These are phyloP conservation scores for Aureobasidium sp. DNA, from an alignment of 2,329 filamentous ascomycete genomes.

Conservation along the genomic window DNA sequence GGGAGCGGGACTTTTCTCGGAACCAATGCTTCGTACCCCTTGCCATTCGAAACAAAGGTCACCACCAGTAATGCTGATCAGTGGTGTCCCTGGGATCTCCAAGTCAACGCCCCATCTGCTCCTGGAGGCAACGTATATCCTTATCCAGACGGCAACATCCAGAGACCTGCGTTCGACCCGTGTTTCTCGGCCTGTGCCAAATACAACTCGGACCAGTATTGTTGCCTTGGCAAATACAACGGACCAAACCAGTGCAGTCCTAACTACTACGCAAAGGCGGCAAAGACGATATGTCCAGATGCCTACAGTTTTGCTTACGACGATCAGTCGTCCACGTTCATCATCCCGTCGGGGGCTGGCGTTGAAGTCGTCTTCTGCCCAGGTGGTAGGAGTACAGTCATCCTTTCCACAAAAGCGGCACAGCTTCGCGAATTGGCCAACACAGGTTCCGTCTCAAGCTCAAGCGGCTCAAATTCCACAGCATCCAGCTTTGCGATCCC, in stretches of 20 bases:
- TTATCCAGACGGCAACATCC: slow-evolving; percentile 68
- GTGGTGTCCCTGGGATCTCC: slow-evolving; percentile 79
- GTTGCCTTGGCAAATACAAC: slow-evolving; percentile 65
- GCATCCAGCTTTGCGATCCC: slow-evolving; percentile 17
- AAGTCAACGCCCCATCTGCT: slow-evolving; percentile 59
- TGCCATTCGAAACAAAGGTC: slow-evolving; percentile 58
- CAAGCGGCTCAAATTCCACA: slow-evolving; percentile 20
- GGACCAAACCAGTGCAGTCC: slow-evolving; percentile 58
- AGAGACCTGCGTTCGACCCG: slow-evolving; percentile 66
- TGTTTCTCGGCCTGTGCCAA: slow-evolving; percentile 72
- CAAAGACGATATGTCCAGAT: slow-evolving; percentile 73
- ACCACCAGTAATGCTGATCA: slow-evolving; percentile 51
- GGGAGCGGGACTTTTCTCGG: slow-evolving; percentile 49
- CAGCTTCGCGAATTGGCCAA: slow-evolving; percentile 26
- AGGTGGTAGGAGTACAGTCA: slow-evolving; percentile 44
- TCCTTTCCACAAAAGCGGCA: slow-evolving; percentile 35
- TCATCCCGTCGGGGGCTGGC: slow-evolving; percentile 58
- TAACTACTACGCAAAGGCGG: slow-evolving; percentile 59
- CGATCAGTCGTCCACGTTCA: slow-evolving; percentile 51
- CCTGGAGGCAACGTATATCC: slow-evolving; percentile 72
- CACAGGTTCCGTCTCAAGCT: slow-evolving; percentile 19
- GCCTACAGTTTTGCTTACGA: slow-evolving; percentile 71
- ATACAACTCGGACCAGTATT: slow-evolving; percentile 60
- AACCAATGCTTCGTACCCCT: slow-evolving; percentile 58
- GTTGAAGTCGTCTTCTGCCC: slow-evolving; percentile 78